phyloP scores from a whole-genome alignment of 768 basidiomycete genomes.

The Calocybe gangraenosa region DNA sequence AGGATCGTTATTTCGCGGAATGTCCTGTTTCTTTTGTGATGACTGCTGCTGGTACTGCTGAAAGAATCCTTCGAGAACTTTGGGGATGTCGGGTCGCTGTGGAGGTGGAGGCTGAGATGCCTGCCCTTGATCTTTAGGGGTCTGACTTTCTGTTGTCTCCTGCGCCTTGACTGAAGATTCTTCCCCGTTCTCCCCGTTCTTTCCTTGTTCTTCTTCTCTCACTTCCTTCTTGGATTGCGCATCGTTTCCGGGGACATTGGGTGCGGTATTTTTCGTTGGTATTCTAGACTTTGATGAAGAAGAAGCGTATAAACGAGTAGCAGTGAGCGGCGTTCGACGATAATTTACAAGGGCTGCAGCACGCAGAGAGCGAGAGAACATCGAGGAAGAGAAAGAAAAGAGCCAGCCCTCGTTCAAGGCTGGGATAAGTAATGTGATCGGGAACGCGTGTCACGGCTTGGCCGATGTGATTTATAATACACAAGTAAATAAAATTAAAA shows the following conservation, averaged over 20 bases:
- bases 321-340: slow-evolving; percentile 31
- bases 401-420: neutral
- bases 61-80: slow-evolving; percentile 76
- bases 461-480: neutral
- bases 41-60: slow-evolving; percentile 54
- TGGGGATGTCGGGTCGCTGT: slow-evolving; percentile 47
- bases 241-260: neutral
- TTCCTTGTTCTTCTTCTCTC: slow-evolving; percentile 25
- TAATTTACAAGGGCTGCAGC: slow-evolving; percentile 41
- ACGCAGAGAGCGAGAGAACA: slow-evolving; percentile 65
- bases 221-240: slow-evolving; percentile 18
- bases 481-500: no score
- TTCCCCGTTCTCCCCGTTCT: slow-evolving; percentile 26
- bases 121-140: slow-evolving; percentile 23
- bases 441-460: slow-evolving; percentile 12
- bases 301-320: slow-evolving; percentile 36
- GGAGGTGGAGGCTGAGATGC: slow-evolving; percentile 16
- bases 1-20: slow-evolving; percentile 21
- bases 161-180: slow-evolving; percentile 4
- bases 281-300: slow-evolving; percentile 25
- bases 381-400: slow-evolving; percentile 21
- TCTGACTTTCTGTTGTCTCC: slow-evolving; percentile 9
- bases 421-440: no score
- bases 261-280: slow-evolving; percentile 19
- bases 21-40: slow-evolving; percentile 33